These are phyloP conservation scores for Citrus sp. DNA, from an alignment of 345 rosid genomes.

Conservation along the genomic window DNA sequence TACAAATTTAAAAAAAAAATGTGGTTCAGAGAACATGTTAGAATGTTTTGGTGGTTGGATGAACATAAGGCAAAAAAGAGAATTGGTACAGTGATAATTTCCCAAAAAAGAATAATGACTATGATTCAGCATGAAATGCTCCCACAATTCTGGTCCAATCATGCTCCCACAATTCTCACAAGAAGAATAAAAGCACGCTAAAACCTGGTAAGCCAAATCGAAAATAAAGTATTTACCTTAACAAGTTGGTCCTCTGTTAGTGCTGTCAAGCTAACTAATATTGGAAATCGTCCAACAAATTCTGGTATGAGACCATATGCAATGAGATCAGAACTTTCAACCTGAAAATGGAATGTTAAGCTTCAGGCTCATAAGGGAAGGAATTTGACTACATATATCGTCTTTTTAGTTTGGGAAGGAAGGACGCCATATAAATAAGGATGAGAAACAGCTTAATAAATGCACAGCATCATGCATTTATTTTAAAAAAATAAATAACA, in stretches of 20 bases:
- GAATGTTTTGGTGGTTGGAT: too few species aligned
- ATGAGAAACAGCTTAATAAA: not conserved
- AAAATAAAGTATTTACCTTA: slow-evolving; percentile 43
- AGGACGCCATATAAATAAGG: not conserved
- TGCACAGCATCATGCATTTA: not conserved
- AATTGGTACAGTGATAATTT: too few species aligned
- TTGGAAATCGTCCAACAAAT: slow-evolving; percentile 92
- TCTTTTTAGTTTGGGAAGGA: not conserved
- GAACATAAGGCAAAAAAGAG: too few species aligned
- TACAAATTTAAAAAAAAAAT: too few species aligned
- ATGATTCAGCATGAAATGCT: not conserved
- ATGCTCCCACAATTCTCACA: not conserved
- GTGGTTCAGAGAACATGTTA: too few species aligned
- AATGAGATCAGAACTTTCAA: slow-evolving; percentile 87
- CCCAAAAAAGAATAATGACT: too few species aligned
- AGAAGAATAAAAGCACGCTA: not conserved
- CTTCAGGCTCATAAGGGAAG: not conserved
- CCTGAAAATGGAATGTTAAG: slow-evolving; percentile 43
- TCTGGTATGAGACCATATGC: slow-evolving; percentile 98
- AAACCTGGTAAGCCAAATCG: not conserved
- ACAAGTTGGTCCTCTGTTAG: slow-evolving; percentile 89
- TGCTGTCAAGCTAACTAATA: slow-evolving; percentile 86
- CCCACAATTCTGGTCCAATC: not conserved
- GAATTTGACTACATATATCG: slow-evolving; percentile 8
- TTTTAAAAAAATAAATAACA: not conserved